Conservation (phyloP, 805 yeast species). For the Cyberlindnera bimundalis region DNA sequence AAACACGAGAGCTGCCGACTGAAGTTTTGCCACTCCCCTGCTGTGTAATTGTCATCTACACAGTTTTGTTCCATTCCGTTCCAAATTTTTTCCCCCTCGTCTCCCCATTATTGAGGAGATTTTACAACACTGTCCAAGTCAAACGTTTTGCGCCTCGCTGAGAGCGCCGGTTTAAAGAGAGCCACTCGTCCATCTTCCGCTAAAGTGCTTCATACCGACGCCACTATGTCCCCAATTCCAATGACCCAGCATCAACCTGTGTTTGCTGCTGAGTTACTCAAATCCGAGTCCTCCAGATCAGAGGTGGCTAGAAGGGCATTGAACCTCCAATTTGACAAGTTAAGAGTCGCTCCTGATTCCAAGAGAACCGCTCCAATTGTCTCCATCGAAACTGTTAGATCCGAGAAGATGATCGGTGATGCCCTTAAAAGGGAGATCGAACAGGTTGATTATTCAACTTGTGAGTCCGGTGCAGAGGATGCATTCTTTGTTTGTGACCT, state of each 20-base stretch:
- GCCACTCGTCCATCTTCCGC: constrained; percentile 1
- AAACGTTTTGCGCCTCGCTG: constrained; percentile 25
- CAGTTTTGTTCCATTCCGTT: constrained; percentile 1
- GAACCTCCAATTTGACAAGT: constrained; percentile 7
- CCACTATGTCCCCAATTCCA: constrained; percentile 14
- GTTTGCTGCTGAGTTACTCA: constrained; percentile 11
- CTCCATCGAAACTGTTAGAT: constrained; percentile 29
- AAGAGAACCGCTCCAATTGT: constrained; percentile 1
- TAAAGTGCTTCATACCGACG: constrained; percentile 13
- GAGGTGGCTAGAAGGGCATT: constrained; percentile 12
- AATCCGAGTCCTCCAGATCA: constrained; percentile 11
- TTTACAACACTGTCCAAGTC: constrained; percentile 22
- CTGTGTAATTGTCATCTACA: constrained; percentile 9
- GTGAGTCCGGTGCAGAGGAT: constrained; percentile 76
- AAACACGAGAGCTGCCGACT: constrained; percentile 52
- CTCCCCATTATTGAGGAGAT: background rate
- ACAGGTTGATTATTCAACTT: constrained; percentile 49
- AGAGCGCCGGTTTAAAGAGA: constrained; percentile 24
- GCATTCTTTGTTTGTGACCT: constrained; percentile 88
- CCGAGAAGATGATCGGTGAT: constrained; percentile 34
- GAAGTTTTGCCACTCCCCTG: constrained; percentile 21
- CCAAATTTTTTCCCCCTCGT: no score
- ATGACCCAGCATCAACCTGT: constrained; percentile 7
- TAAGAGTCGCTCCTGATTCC: constrained; percentile 4
- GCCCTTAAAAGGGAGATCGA: constrained; percentile 40